Base-by-base conservation (phyloP, 2,329 filamentous ascomycete species). In the Graphium sp. region DNA sequence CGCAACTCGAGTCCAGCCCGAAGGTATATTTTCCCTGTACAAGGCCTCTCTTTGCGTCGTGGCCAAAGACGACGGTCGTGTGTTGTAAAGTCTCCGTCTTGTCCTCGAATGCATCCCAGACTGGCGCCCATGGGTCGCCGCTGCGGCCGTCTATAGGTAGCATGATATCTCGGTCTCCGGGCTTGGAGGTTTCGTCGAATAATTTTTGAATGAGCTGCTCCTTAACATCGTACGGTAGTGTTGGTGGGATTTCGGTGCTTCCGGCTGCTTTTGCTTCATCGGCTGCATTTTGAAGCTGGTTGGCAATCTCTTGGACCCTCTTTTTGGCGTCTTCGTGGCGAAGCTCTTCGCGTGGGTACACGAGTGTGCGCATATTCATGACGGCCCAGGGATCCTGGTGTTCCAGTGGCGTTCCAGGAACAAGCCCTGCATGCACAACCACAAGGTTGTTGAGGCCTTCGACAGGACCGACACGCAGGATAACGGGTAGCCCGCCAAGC, bases 281-380 rank as follows among this genome's bases (percentile, higher is more conserved):
- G 12, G 34, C 36, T 20, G 36, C 30, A 22, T 40, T 33, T 9
- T 34, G 34, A 25, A 37, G 32, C 19, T 38, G 35, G 8, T 27
- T 18, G 3, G 35, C 32, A 5, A 32, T 19, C 18, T 43, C 33
- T 20, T 41, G 32, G 16, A 42, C 37, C 19, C 38, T 36, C 26
- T 36, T 36, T 26, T 41, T 41, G 24, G 37, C 41, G 11, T 44
- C 37, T 6, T 40, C 34, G n/a, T 32, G 36, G 55, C 50, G 49
- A 17, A 53, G 46, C 15, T 51, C 44, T 29, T 47, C 42, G 18
- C 45, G 46, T 6, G 73, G 53, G 37, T 59, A 62, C 39, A 79
- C 62, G 30, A 93, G 66, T 6, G 74, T 80, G 32, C 84, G 73
- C 81, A 98, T 91, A 45, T 83, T 89, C 84, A 94, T 94, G 22